Evolutionary conservation across 352 stramenopile species (phyloP), one percentile per base, ranked within the genome.

Genomic region (Phytophthora capsici): DNA sequence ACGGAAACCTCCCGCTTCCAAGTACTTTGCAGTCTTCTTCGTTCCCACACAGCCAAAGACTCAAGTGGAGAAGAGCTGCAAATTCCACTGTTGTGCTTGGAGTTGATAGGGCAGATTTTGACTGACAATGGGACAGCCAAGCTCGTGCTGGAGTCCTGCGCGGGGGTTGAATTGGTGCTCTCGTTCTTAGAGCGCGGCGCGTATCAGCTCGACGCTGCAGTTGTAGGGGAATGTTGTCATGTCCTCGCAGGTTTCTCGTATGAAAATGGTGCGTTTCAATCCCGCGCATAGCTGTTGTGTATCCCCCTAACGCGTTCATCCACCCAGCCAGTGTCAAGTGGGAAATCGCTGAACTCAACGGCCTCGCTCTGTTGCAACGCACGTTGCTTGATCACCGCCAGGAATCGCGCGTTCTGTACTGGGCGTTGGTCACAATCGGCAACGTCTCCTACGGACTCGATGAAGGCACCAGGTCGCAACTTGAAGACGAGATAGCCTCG

Each of bases 201-300:
- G 20, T 75, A 73, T 19, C 45, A 47, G 2, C 49, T 66, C 8
- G 66, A 85, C 37, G 43, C 63, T 30, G 48, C 68, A 10, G 58
- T 88, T 25, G 67, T 76, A 17, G 73, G 66, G 9, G 79, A 89
- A 57, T 80, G 77, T 41, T 82, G 73, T 58, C 84, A 84, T 26
- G 54, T 89, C 26, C 70, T 90, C n/a, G 69, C 75, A 6, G 61
- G 80, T 6, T 88, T 79, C 57, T 81, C 82, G 1, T 82, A 81
- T 66, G 66, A 86, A 22, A 80, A 88, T 66, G 73, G 82, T 90
- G 34, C 53, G 77, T 77, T n/a, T 7, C 30, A 4, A 25, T 19
- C 6, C 8, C 7, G 20, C 14, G 32, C 12, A 36, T 36, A 50
- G 12, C 4, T 32, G 34, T 37, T 36, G 1, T 44, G 12, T 19